Conservation (phyloP, 495 filamentous ascomycete genomes). For the Friedmanniomyces endolithicus region DNA sequence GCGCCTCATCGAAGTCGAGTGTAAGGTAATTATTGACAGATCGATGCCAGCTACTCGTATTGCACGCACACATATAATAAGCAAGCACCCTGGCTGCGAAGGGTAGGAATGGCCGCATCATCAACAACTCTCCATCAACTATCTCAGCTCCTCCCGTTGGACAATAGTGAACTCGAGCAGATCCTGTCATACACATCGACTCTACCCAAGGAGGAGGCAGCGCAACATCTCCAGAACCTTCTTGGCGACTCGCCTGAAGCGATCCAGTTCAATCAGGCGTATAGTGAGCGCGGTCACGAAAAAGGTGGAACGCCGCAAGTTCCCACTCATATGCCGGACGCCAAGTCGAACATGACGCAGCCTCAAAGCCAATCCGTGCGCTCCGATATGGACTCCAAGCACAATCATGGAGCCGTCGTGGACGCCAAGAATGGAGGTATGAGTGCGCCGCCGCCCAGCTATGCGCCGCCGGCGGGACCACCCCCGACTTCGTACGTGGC, state of each 20-base stretch:
- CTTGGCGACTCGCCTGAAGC: slow-evolving; percentile 10
- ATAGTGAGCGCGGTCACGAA: background rate
- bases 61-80: background rate
- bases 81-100: background rate
- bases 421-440: background rate
- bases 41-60: background rate
- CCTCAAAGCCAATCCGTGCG: background rate
- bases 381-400: background rate
- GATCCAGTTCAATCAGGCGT: slow-evolving; percentile 3
- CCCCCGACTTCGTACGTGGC: background rate
- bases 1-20: background rate
- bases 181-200: slow-evolving; percentile 7
- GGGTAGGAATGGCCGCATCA: slow-evolving; percentile 1
- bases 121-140: slow-evolving; percentile 4
- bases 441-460: background rate
- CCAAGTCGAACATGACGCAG: background rate
- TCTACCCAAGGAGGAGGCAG: slow-evolving; percentile 6
- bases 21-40: background rate
- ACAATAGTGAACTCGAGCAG: slow-evolving; percentile 9
- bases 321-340: background rate
- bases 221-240: slow-evolving; percentile 5
- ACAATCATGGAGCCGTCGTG: background rate
- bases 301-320: background rate
- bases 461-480: slow-evolving; percentile 11
- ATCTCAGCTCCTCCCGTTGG: slow-evolving; percentile 6